These are phyloP conservation scores for Hortaea werneckii DNA, from an alignment of 2,329 filamentous ascomycete species.

Conservation along the genomic window DNA sequence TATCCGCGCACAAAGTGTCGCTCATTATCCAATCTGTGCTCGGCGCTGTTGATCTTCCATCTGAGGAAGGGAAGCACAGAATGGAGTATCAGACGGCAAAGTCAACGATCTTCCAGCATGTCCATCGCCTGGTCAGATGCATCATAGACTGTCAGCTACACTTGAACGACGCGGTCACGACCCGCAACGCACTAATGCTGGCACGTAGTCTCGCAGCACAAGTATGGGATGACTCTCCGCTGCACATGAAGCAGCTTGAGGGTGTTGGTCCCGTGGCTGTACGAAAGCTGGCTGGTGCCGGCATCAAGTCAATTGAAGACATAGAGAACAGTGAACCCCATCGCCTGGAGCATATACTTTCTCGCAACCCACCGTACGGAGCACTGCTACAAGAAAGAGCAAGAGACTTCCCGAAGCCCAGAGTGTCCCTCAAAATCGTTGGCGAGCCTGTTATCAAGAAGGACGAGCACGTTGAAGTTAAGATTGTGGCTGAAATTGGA, in stretches of 20 bases:
- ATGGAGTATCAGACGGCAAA: conserved; percentile 53
- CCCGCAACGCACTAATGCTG: conserved; percentile 63
- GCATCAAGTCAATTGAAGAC: conserved; percentile 60
- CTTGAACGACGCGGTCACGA: conserved; percentile 54
- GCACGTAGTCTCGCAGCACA: conserved; percentile 64
- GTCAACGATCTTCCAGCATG: conserved; percentile 53
- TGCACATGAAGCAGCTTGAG: conserved; percentile 75
- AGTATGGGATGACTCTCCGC: conserved; percentile 70
- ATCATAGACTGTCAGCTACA: conserved; percentile 63
- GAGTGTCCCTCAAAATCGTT: conserved; percentile 43
- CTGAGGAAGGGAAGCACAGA: conserved; percentile 47
- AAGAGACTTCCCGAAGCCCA: conserved; percentile 60
- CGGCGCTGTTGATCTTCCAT: conserved; percentile 53
- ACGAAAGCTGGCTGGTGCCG: conserved; percentile 59
- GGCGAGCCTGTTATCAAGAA: conserved; percentile 31
- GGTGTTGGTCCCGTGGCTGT: conserved; percentile 67
- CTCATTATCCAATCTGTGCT: conserved; percentile 68
- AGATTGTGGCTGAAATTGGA: conserved; percentile 56
- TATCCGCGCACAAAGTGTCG: conserved; percentile 63
- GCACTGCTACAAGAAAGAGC: conserved; percentile 55
- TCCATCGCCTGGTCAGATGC: conserved; percentile 62
- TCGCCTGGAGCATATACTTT: conserved; percentile 66
- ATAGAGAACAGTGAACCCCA: conserved; percentile 57
- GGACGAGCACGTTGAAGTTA: conserved; percentile 43
- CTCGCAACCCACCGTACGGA: conserved; percentile 76